Evolutionary conservation across 768 basidiomycete genomes (phyloP).

Genomic region (Leccinum barrowsii): DNA sequence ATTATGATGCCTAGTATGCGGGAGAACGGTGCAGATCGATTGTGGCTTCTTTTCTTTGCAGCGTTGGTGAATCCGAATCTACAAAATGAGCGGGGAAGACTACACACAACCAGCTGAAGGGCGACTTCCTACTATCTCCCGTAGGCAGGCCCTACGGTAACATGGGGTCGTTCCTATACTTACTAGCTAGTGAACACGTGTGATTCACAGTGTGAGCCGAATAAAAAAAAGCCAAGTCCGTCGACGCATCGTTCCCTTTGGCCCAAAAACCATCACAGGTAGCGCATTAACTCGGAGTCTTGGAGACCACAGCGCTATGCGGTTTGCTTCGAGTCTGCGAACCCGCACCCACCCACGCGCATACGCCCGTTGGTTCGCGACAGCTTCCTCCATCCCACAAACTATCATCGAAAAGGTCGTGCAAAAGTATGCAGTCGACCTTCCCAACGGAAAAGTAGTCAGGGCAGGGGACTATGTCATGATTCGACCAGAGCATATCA

Average conservation of each 20-base stretch:
- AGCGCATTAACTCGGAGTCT: neutral
- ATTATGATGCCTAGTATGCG: too few species aligned
- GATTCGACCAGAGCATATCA: constrained; percentile 97
- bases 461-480: constrained; percentile 99
- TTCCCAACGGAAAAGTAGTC: constrained; percentile 74
- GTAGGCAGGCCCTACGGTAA: too few species aligned
- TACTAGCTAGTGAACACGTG: too few species aligned
- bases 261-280: neutral
- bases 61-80: too few species aligned
- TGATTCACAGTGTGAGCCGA: neutral
- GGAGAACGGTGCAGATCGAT: too few species aligned
- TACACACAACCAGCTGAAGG: too few species aligned
- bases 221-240: neutral
- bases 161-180: too few species aligned
- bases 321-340: constrained; percentile 10
- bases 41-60: too few species aligned
- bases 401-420: constrained; percentile 97
- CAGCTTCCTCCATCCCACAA: constrained; percentile 52
- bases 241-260: neutral
- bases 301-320: neutral
- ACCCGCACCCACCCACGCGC: neutral
- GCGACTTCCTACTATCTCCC: too few species aligned
- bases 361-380: constrained; percentile 30
- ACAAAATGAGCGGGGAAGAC: too few species aligned
- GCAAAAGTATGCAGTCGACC: constrained; percentile 92